phyloP scores from a whole-genome alignment of 2,329 filamentous ascomycete species.

The Bertia moriformis region DNA sequence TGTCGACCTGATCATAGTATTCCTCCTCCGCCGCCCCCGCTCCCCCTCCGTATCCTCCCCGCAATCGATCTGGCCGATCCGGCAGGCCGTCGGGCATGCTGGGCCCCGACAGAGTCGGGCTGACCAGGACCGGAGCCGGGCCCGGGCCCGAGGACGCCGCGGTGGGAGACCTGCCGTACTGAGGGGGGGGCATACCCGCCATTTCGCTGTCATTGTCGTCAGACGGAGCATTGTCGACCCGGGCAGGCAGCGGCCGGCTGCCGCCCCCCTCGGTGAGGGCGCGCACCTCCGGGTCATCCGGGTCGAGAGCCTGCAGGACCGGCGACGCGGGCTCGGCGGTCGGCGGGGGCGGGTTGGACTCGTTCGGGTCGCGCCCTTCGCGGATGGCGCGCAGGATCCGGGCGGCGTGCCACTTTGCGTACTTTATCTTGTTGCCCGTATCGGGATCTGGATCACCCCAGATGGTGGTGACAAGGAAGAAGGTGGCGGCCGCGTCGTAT shows the following conservation, averaged over 20 bases:
- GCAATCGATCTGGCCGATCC: not conserved
- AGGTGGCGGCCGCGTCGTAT: constrained; percentile 81
- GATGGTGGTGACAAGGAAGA: constrained; percentile 74
- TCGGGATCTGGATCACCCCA: constrained; percentile 69
- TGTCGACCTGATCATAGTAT: constrained; percentile 18
- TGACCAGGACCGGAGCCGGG: not conserved
- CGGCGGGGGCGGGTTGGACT: constrained; percentile 62
- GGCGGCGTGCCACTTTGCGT: constrained; percentile 87
- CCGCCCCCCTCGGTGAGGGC: constrained; percentile 25
- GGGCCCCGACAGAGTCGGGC: not conserved
- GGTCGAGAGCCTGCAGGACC: constrained; percentile 41
- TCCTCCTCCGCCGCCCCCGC: constrained; percentile 6
- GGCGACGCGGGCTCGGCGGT: constrained; percentile 30
- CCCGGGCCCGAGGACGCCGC: constrained; percentile 3
- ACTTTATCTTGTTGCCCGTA: constrained; percentile 76
- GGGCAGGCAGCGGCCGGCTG: constrained; percentile 14
- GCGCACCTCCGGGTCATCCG: constrained; percentile 51
- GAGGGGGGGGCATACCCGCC: not conserved
- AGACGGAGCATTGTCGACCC: not conserved
- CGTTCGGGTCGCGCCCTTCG: constrained; percentile 81
- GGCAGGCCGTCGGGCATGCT: not conserved
- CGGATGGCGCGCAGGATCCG: constrained; percentile 84
- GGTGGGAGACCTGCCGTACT: too few relatives aligned
- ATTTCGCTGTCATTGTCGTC: not conserved
- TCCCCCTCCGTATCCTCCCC: not conserved